Conservation (phyloP, 2,329 filamentous ascomycete species). For the Elsinoe fawcettii region DNA sequence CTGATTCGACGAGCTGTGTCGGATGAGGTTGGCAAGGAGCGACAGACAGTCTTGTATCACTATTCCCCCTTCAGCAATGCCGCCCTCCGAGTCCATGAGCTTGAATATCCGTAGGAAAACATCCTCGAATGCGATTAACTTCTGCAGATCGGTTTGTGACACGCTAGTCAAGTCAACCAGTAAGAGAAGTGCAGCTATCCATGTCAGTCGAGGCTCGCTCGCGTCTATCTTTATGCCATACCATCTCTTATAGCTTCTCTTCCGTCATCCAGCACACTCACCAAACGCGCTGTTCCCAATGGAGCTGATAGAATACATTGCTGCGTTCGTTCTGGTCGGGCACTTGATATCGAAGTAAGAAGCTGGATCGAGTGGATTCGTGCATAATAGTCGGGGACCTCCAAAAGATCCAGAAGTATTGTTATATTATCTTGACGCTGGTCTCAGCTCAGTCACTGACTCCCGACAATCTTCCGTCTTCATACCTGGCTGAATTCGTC, state of each 20-base stretch:
- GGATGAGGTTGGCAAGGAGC: conserved; percentile 78
- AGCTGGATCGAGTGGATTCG: conserved; percentile 86
- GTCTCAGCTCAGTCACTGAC: conserved; percentile 43
- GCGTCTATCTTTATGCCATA: conserved; percentile 23
- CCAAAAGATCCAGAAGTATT: conserved; percentile 78
- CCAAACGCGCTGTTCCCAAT: conserved; percentile 77
- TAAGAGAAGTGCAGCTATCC: conserved; percentile 66
- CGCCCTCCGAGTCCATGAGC: conserved; percentile 75
- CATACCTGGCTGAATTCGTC: conserved; percentile 90
- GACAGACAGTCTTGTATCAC: conserved; percentile 90
- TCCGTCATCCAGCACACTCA: conserved; percentile 73
- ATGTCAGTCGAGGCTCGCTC: neutral
- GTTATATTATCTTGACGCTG: conserved; percentile 93
- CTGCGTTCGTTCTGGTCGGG: conserved; percentile 83
- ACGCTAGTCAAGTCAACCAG: conserved; percentile 76
- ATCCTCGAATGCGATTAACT: conserved; percentile 90
- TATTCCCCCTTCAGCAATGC: conserved; percentile 71
- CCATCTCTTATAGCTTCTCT: conserved; percentile 80
- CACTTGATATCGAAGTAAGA: conserved; percentile 74
- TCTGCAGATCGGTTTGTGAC: conserved; percentile 80
- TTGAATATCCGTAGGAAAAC: conserved; percentile 81
- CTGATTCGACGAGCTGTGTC: conserved; percentile 84
- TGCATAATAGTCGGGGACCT: conserved; percentile 62
- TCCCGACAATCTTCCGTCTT: conserved; percentile 13
- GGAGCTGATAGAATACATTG: conserved; percentile 89